Conservation (phyloP, 148 eudicot genomes). For the Talinum fruticosum region DNA sequence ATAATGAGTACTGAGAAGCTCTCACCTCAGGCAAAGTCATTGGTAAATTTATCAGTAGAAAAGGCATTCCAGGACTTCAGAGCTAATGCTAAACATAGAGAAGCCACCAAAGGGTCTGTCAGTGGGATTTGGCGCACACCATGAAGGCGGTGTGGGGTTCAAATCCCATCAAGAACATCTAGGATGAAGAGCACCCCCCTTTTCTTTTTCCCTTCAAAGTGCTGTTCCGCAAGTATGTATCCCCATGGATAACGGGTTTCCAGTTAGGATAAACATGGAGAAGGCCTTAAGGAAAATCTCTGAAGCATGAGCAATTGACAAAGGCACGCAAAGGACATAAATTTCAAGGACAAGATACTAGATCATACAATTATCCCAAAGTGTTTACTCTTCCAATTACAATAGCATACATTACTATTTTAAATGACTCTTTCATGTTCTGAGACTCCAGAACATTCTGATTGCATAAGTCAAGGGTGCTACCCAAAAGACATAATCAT, state of each 20-base stretch:
- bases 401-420: neutral
- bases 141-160: neutral
- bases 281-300: no score
- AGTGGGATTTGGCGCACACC: neutral
- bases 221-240: no score
- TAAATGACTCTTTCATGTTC: neutral
- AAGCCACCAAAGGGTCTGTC: neutral
- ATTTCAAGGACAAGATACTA: neutral
- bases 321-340: neutral
- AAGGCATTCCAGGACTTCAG: neutral
- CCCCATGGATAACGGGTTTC: no score
- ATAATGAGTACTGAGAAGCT: neutral
- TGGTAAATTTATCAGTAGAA: neutral
- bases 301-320: neutral
- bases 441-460: neutral
- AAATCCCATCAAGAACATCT: neutral
- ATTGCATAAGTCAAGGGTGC: neutral
- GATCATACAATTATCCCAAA: neutral
- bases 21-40: neutral
- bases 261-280: neutral
- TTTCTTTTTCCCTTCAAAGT: no score
- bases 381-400: neutral
- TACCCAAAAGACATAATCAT: neutral
- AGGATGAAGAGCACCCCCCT: neutral
- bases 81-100: neutral